Evolutionary conservation across 805 yeast genomes (phyloP), one percentile per base, ranked within the genome.

Genomic region (Saturnispora sekii): DNA sequence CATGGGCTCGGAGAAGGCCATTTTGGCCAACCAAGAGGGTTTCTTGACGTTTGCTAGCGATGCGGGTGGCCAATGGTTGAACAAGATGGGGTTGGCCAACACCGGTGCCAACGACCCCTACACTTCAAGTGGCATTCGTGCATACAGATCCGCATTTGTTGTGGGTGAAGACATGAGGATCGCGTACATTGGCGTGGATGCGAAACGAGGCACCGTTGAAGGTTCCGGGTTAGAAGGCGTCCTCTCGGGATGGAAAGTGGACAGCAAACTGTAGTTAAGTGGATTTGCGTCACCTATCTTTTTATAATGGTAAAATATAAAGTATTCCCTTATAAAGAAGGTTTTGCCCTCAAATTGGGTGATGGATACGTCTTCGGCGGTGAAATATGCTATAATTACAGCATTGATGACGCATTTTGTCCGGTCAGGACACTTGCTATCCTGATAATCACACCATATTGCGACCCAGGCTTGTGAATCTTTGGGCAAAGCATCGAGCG

Each of bases 61-160:
- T 62, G 78, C 84, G 44, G 69, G 71, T 51, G 53, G 44, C 5
- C 35, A 46, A 30, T 48, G 51, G 48, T 15, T 50, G 10, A 21
- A 29, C 10, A 4, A 26, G 2, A 26, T 41, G 6, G 53, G 51
- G 1, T 35, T 50, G 7, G 50, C 46, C 7, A 48, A 48, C 18
- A 47, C 48, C 11, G 30, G 12, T 3, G 43, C 46, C 12, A 28
- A 18, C 18, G 53, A 50, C 40, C 12, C 31, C 5, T 50, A 38
- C 37, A 39, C 48, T 5, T 46, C 44, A 14, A 33, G 40, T 30
- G 53, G 53, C 9, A 36, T 48, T 21, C 43, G 53, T 39, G 53
- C 47, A 15, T 30, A 43, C 28, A 76, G 96, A 66, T 85, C 78
- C 65, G 87, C 90, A 37, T 66, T 81, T 47, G 68, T 87, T 50